Evolutionary conservation across 2,329 filamentous ascomycete species (phyloP), one percentile per base, ranked within the genome.

Genomic region (Cladosporium velox): DNA sequence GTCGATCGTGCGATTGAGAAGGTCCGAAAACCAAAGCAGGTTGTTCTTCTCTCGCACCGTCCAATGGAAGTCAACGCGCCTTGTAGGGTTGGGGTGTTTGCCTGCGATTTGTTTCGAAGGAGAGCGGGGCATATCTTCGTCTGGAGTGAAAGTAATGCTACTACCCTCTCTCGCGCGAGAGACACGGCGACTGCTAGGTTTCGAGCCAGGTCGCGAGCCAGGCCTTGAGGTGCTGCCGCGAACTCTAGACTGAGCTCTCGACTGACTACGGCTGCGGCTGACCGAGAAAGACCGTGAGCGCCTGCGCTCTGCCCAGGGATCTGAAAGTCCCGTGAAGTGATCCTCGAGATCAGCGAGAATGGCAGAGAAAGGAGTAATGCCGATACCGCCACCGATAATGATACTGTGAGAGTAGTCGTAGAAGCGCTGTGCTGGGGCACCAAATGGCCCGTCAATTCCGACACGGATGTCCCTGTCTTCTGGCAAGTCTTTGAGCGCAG

Each of bases 51-150:
- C 84, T 26, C 85, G 83, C 0, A 87, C 85, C 68, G 85, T 85
- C 85, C 86, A 87, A 74, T 87, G 85, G 66, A 87, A 87, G 70
- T 87, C 85, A 1, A 86, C 81, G 4, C 84, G 80, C 38, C 85
- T 26, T 1, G 35, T 26, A 1, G 61, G 61, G 18, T 57, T 64
- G 10, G 41, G 64, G 41, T 49, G 68, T 62, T 38, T 66, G 62
- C 52, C 59, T 21, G 58, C 59, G 21, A 15, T 55, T 14, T 41
- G 15, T 21, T 54, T 32, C 12, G 11, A 34, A 8, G 59, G 30
- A 30, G n/a, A 32, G 24, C 32, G 51, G n/a, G 54, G n/a, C 4
- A 35, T 59, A 10, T 65, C 55, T 4, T 65, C 63, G 35, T 44
- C 35, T 24, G 52, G 34, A 12, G 47, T 54, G 14, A 65, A 38